Evolutionary conservation across 2,329 filamentous ascomycete genomes (phyloP).

Genomic region (Sordariomycetes sp.): DNA sequence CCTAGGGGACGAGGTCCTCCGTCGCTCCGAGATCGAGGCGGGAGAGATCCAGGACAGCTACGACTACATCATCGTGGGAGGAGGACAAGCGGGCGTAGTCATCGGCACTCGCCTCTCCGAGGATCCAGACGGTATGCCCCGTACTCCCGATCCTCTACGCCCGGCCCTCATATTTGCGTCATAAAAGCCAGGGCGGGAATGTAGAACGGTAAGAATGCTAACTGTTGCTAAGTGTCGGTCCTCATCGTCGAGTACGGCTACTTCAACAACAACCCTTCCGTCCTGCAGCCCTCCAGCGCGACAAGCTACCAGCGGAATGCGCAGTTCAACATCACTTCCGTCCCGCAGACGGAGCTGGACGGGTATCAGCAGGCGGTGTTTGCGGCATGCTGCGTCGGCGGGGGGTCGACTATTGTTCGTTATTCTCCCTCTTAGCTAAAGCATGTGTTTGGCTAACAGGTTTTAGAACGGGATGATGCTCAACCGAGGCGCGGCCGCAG

Average conservation of each 20-base stretch:
- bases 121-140: slow-evolving; percentile 6
- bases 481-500: slow-evolving; percentile 3
- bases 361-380: slow-evolving; percentile 2
- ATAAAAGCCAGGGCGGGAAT: background rate
- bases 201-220: background rate
- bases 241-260: slow-evolving; percentile 8
- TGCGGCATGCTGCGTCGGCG: slow-evolving; percentile 4
- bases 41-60: slow-evolving; percentile 3
- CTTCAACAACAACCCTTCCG: slow-evolving; percentile 7
- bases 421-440: background rate
- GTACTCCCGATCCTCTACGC: background rate
- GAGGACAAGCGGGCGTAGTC: slow-evolving; percentile 18
- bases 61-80: slow-evolving; percentile 17
- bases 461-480: slow-evolving; percentile 4
- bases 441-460: background rate
- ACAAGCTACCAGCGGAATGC: slow-evolving; percentile 6
- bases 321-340: slow-evolving; percentile 7
- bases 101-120: slow-evolving; percentile 17
- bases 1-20: slow-evolving; percentile 2
- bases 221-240: slow-evolving; percentile 2
- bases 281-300: slow-evolving; percentile 6
- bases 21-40: slow-evolving; percentile 1
- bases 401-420: slow-evolving; percentile 4
- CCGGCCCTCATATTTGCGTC: background rate
- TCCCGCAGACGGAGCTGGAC: slow-evolving; percentile 4